Evolutionary conservation across 768 basidiomycete species (phyloP), one percentile per base, ranked within the genome.

Genomic region (Termitomyces sp.): DNA sequence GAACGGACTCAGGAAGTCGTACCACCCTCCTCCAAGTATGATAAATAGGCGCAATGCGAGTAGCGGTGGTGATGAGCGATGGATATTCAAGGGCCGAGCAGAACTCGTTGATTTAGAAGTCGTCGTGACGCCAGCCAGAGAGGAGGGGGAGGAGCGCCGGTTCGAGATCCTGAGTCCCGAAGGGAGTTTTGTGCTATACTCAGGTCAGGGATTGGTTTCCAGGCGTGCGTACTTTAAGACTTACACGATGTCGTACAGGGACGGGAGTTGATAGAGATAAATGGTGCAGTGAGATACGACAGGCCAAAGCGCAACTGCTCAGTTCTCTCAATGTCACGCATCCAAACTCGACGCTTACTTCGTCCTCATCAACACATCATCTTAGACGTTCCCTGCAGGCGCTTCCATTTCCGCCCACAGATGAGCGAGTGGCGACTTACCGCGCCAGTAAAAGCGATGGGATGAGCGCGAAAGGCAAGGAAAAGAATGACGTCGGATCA

Each of bases 291-390:
- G 82, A 83, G 7, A 87, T 94, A 53, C 81, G 92, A 38, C 79
- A 80, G 58, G 86, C 92, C 42, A 93, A 92, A 69, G 77, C 83
- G 2, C 80, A 87, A 45, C 76, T 87, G n/a, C 80, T 94, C n/a
- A 77, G 82, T 22, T 85, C 88, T 0, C 77, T 93, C 33, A 89
- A 88, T 63, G 73, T 84, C 58, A 90, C 84, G 36, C 83, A 90
- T 66, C 90, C 91, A 5, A 85, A 93, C 70, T 91, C 91, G 8
- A 94, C 92, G 0, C 79, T 94, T 28, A 91, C 91, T 0, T 89
- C 90, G 0, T 92, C 91, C 0, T 73, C 86, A 1, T 89, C 90
- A 0, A 92, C 86, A 1, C 82, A 87, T 40, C 92, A 94, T 68
- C 78, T 94, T 16, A 83, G 92, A 42, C 84, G 86, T 4, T 84